Base-by-base conservation (phyloP, 345 rosid species). In the Gossypium rotundifolium region DNA sequence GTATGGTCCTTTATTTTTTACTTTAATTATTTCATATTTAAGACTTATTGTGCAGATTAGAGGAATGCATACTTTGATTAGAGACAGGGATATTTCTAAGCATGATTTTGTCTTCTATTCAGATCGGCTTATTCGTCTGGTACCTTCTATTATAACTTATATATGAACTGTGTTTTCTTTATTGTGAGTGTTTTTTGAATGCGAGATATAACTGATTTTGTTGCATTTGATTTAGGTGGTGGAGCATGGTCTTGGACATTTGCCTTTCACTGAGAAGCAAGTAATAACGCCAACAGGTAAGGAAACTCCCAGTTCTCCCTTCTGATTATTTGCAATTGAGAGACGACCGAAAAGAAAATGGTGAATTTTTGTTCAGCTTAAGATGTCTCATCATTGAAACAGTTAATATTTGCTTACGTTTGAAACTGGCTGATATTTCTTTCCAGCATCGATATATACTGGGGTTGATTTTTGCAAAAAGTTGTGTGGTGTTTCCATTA, bases 401-500 rank as follows among this genome's bases (percentile, higher is more conserved):
- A 23, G 29, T 23, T 46, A 23, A 52, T 54, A 33, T 71, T 54
- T 54, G 23, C 58, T 68, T 11, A 33, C 10, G 3, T 38, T 74
- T 53, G 46, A 65, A 44, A 42, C 70, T 42, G 54, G 52, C 44
- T 42, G 65, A 52, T 65, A 61, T 72, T 57, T 62, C 83, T n/a
- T 77, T 81, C 76, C 88, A 91, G 97, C 89, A 49, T 89, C 97
- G 5, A 77, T 85, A 65, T 96, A 96, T 79, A 90, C 88, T 44
- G 98, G 98, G 44, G 99, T 96, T 83, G 97, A 93, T 83, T 96
- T 96, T 83, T 96, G 98, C 90, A 93, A 96, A 89, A 96, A 96
- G 78, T 75, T 96, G 65, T 96, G 99, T 77, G 99, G 99, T 66
- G 97, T 96, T 73, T 96, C 99, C 74, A 89, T 96, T 71, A 84